Evolutionary conservation across 345 rosid species (phyloP), one percentile per base, ranked within the genome.

Genomic region (Melastoma malabathricum): DNA sequence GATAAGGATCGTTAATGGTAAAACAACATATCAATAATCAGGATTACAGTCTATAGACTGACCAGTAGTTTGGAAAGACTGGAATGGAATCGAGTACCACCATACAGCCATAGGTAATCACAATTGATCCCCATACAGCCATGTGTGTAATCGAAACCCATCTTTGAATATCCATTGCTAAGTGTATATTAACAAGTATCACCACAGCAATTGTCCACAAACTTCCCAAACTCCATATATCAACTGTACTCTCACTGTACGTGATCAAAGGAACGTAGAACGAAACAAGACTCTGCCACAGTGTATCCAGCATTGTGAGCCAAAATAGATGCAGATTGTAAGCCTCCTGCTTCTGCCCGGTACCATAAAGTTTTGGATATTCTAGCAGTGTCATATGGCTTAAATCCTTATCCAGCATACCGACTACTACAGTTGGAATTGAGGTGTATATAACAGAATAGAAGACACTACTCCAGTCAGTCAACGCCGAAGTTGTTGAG

Each of bases 391-490:
- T 84, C 56, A 54, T 70, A 57, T 76, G 73, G 64, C 94, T 84
- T 49, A 84, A 74, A 59, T 84, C 81, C 73, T 84, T 84, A 73
- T 84, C 88, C 46, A 81, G 67, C 60, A 81, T 61, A 63, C 94
- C 94, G 50, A 78, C 86, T 48, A 84, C 55, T 43, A 84, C 72
- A 5, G 94, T 84, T 9, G 94, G 94, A 51, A 78, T 56, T 46
- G 94, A 81, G 20, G 94, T 84, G 64, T 84, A 84, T 48, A 81
- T 61, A 43, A 84, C 80, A 47, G 94, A 84, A 63, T 81, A 81
- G 48, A 84, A 79, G 50, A 84, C 81, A 68, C 88, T 84, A 47
- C 88, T 84, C 94, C 85, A 84, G 61, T 84, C 94, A 15, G 88
- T 84, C 63, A 84, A 62, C 14, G 94, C 94, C 34, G 88, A 78